phyloP scores from a whole-genome alignment of 2,329 filamentous ascomycete species.

The Aspergillus flavus region DNA sequence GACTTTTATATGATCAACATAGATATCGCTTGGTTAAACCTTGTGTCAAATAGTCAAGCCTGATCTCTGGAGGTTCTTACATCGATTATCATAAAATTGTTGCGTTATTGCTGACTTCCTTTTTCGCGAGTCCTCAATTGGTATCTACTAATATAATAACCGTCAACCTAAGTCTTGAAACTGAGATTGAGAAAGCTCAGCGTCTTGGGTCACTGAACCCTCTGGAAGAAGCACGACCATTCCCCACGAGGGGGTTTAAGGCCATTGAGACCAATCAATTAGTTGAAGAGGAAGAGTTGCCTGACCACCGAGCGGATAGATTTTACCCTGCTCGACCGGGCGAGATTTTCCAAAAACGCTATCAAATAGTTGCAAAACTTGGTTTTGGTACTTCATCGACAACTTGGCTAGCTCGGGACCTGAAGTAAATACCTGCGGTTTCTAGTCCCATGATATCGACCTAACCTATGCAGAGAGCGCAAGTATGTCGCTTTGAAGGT shows the following conservation, averaged over 20 bases:
- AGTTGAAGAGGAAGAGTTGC: conserved; percentile 30
- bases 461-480: conserved; percentile 19
- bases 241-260: no score
- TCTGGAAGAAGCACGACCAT: no score
- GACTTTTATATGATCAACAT: no score
- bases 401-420: conserved; percentile 31
- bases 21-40: no score
- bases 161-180: conserved; percentile 31
- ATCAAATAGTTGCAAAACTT: conserved; percentile 32
- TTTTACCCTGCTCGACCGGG: conserved; percentile 31
- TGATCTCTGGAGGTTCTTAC: no score
- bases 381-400: conserved; percentile 34
- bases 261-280: conserved; percentile 25
- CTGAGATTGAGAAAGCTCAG: conserved; percentile 35
- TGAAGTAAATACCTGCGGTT: conserved; percentile 14
- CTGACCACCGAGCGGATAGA: conserved; percentile 24
- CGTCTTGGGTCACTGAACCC: conserved; percentile 30
- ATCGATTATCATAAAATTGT: no score
- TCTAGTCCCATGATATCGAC: neutral
- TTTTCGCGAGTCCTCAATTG: no score
- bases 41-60: no score
- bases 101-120: no score
- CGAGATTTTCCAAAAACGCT: conserved; percentile 28
- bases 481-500: conserved; percentile 29
- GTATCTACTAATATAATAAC: no score